Conservation (phyloP, 2,329 filamentous ascomycete genomes). For the Apiospora rasikravindrae region DNA sequence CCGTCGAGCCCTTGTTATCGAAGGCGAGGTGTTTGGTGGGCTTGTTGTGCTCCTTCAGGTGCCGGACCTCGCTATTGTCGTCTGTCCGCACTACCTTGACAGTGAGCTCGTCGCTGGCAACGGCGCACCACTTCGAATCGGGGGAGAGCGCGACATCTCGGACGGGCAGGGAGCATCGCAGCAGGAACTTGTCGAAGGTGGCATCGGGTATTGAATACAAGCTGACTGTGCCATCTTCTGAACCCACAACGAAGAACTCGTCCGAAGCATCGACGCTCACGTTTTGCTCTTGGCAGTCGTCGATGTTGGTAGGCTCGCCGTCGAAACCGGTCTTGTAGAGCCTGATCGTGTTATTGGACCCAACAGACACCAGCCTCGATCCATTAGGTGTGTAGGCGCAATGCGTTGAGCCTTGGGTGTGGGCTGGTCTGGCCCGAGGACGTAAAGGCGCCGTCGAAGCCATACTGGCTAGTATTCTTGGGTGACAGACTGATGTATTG, state of each 20-base stretch:
- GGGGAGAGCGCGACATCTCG: conserved; percentile 84
- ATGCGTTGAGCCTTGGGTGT: conserved; percentile 86
- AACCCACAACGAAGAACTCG: conserved; percentile 85
- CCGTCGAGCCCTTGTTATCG: conserved; percentile 76
- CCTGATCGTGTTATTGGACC: conserved; percentile 91
- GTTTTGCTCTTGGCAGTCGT: conserved; percentile 89
- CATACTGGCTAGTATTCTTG: conserved; percentile 34
- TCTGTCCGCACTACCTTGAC: conserved; percentile 87
- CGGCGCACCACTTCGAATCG: conserved; percentile 86
- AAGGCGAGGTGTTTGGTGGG: conserved; percentile 93
- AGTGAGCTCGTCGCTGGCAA: conserved; percentile 93
- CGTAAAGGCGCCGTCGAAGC: conserved; percentile 49
- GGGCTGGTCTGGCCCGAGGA: conserved; percentile 69
- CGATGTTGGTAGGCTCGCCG: conserved; percentile 90
- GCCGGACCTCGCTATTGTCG: conserved; percentile 77
- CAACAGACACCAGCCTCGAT: conserved; percentile 84
- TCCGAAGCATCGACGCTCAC: conserved; percentile 77
- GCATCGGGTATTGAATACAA: conserved; percentile 82
- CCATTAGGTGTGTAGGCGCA: conserved; percentile 91
- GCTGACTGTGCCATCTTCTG: conserved; percentile 95
- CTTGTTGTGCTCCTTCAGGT: conserved; percentile 81
- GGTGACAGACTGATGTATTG: conserved; percentile 3
- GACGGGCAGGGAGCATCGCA: conserved; percentile 83
- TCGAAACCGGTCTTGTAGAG: conserved; percentile 91
- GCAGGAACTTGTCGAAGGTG: conserved; percentile 79